phyloP scores from a whole-genome alignment of 352 stramenopile species.

The Pythium biforme region DNA sequence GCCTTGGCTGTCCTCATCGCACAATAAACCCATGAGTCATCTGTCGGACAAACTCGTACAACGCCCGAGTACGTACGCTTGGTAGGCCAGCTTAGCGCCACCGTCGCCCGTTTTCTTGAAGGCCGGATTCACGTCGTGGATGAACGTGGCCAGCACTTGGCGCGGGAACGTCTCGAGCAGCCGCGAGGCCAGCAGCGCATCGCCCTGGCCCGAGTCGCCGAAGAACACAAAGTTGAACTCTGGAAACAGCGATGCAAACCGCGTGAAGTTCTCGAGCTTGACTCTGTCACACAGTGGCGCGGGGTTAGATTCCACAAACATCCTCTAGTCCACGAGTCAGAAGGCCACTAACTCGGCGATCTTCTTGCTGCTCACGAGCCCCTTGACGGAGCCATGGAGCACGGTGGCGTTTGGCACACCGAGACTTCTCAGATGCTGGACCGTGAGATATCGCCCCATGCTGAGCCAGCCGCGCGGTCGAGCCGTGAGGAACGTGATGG shows the following conservation, averaged over 20 bases:
- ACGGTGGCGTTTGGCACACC: conserved; percentile 74
- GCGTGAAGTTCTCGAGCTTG: conserved; percentile 82
- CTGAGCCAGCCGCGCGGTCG: conserved; percentile 78
- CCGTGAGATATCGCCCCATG: conserved; percentile 72
- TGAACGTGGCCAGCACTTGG: conserved; percentile 73
- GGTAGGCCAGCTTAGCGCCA: conserved; percentile 51
- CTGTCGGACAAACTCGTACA: no score
- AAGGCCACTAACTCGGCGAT: conserved; percentile 49
- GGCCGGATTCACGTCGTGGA: conserved; percentile 74
- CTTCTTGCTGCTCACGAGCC: conserved; percentile 80
- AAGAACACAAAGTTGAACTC: conserved; percentile 89
- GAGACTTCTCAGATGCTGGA: conserved; percentile 76
- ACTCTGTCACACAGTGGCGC: conserved; percentile 41
- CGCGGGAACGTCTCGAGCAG: conserved; percentile 52
- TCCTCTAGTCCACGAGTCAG: no score
- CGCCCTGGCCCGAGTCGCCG: conserved; percentile 77
- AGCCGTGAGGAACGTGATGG: conserved; percentile 82
- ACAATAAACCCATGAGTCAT: no score
- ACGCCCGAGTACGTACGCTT: conserved; percentile 57
- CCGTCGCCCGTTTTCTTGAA: conserved; percentile 62
- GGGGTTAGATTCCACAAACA: no score
- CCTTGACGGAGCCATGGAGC: conserved; percentile 74
- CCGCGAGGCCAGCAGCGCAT: conserved; percentile 66
- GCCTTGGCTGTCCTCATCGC: conserved; percentile 40
- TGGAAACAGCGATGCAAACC: conserved; percentile 74